Evolutionary conservation across 495 filamentous ascomycete species (phyloP).

Genomic region (Xylaria sp.): DNA sequence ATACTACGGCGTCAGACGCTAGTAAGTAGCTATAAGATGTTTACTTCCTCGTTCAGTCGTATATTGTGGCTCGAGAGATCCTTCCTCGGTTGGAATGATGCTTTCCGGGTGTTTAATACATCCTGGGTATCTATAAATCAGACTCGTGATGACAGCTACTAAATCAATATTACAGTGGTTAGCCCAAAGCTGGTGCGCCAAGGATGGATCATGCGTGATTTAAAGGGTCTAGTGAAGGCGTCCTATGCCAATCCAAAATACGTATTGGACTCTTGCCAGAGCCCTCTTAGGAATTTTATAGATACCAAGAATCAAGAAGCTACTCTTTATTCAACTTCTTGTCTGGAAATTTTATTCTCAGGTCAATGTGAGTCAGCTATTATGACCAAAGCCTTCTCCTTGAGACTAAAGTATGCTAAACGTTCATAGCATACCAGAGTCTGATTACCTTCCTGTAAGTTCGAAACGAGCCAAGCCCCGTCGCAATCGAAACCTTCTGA

Average conservation of each 20-base stretch:
- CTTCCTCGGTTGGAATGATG: not conserved
- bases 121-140: not conserved
- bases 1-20: slow-evolving; percentile 76
- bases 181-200: slow-evolving; percentile 68
- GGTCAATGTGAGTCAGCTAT: slow-evolving; percentile 49
- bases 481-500: slow-evolving; percentile 56
- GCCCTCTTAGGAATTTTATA: slow-evolving; percentile 56
- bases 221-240: slow-evolving; percentile 64
- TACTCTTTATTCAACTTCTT: slow-evolving; percentile 53
- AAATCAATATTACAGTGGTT: slow-evolving; percentile 50
- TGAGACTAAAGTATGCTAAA: not conserved
- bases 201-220: slow-evolving; percentile 44
- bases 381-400: not conserved
- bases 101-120: not conserved
- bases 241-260: slow-evolving; percentile 65
- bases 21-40: slow-evolving; percentile 13
- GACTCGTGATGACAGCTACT: not conserved
- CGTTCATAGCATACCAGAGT: slow-evolving; percentile 40
- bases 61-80: too few relatives aligned
- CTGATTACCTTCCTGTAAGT: slow-evolving; percentile 44
- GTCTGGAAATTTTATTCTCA: slow-evolving; percentile 68
- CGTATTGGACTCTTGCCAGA: slow-evolving; percentile 60
- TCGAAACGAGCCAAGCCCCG: not conserved
- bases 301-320: slow-evolving; percentile 40
- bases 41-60: not conserved